Evolutionary conservation across 371 early-diverging fungal species (phyloP), one percentile per base, ranked within the genome.

Genomic region (Mucor racemosus): DNA sequence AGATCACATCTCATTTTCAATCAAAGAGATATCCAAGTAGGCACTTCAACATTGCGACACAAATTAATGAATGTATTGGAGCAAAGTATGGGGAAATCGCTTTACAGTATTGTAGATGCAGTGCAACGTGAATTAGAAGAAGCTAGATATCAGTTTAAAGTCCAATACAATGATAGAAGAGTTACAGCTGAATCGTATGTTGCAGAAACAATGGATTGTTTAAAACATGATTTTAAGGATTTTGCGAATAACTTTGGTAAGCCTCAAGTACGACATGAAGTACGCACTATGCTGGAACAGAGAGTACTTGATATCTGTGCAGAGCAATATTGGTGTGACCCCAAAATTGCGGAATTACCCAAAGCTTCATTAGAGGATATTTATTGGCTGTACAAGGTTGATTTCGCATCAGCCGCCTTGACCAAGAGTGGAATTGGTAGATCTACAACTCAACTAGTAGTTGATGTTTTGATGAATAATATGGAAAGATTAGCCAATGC

Each of bases 91-190:
- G 91, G 91, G 19, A 84, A 88, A 39, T 92, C 90, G 15, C 79
- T 97, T 50, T 87, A 89, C 63, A 80, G 83, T 14, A 91, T 98
- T 68, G 88, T 93, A 19, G 94, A 95, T 66, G 92, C 94, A 0
- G 97, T 97, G 15, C 95, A 96, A 63, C 79, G 79, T 60, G 97
- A 97, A 72, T 81, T 99, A 31, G 97, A 97, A 58, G 97, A 98
- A 78, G 88, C 96, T 4, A 87, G 91, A 17, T 99, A 99, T 74
- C 96, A 97, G 78, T 97, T 95, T 85, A 99, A 99, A 77, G 99
- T 99, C 8, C 94, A 96, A 65, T 99, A 97, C 86, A 97, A 97
- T 65, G 98, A 99, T 72, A 92, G 86, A 26, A 82, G 91, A 50
- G 92, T 99, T 55, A 91, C 95, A 9, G 92, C 99, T 36, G 98